Evolutionary conservation across 1,284 basidiomycete species (phyloP), one percentile per base, ranked within the genome.

Genomic region (Ustilago nuda): DNA sequence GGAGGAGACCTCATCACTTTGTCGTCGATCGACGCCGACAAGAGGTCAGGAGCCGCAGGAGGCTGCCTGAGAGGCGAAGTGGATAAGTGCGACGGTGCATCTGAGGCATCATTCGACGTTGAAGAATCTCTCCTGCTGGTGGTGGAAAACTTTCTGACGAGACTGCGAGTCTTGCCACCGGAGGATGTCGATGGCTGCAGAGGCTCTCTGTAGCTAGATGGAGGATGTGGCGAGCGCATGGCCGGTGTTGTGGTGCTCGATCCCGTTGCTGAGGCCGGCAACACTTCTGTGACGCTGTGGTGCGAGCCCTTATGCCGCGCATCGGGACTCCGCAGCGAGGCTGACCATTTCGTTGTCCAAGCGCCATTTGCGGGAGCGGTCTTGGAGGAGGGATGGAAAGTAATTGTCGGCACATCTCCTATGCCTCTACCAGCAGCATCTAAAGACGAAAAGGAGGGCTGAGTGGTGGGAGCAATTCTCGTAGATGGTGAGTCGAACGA

Each of bases 121-220:
- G 48, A 41, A 17, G 64, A 46, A 19, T n/a, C 35, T 30, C 41
- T 59, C 32, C 54, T 61, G 51, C 61, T 50, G 15, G 56, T 37
- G 30, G 41, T 39, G 0, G 70, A 72, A 19, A 60, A 30, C 60
- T 67, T 67, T 13, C 61, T 19, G 36, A 56, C 45, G 12, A 72
- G 65, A 8, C 57, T 54, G 11, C 46, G 61, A 33, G 54, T 41
- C 3, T n/a, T n/a, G 3, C 45, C 36, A 33, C 39, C 30, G 32
- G 61, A 11, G 12, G 15, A 17, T 15, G n/a, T 27, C 8, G 37
- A 9, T 27, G 53, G 56, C n/a, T 36, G 59, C 7, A 48, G 32
- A 1, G 65, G 57, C 8, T 56, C 13, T 11, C 17, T 50, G 50
- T 63, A 72, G 58, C 70, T 72, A 4, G 70, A 72, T 2, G 70